A percentile compares a stretch with the other conserved stretches of the same genome.
Evolutionary conservation across 1,139 yeast species (phyloP).

Genomic region (Suhomyces taliae): DNA sequence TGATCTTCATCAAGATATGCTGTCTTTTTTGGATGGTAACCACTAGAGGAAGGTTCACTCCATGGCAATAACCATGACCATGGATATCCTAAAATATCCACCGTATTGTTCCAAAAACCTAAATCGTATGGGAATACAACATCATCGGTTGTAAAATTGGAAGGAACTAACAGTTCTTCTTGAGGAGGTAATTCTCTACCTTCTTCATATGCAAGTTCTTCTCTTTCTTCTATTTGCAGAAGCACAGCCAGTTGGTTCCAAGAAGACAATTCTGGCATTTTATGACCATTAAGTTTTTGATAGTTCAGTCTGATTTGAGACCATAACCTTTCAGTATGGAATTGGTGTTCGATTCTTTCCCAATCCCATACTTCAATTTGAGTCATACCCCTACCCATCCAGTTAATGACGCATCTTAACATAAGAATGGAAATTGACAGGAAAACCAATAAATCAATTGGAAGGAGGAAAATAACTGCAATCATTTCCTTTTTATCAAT

Average conservation of each 20-base stretch:
- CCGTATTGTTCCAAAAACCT: constrained; percentile 56
- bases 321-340: constrained; percentile 56
- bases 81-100: constrained; percentile 54
- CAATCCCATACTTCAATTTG: constrained; percentile 93
- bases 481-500: constrained; percentile 54
- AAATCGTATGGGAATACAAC: constrained; percentile 81
- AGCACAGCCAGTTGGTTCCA: constrained; percentile 38
- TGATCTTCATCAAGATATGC: constrained; percentile 59
- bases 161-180: constrained; percentile 13
- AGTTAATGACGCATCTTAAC: constrained; percentile 59
- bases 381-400: constrained; percentile 69
- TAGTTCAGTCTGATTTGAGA: constrained; percentile 49
- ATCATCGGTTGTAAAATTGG: constrained; percentile 52
- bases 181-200: background rate
- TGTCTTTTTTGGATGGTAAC: constrained; percentile 56
- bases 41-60: constrained; percentile 44
- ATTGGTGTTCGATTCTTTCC: constrained; percentile 74
- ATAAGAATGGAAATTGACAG: constrained; percentile 59
- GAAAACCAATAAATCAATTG: constrained; percentile 59
- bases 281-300: constrained; percentile 37
- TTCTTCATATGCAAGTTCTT: background rate
- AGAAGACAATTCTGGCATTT: constrained; percentile 47
- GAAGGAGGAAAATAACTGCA: constrained; percentile 55
- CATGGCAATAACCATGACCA: constrained; percentile 69
- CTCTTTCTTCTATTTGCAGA: constrained; percentile 18